phyloP scores from a whole-genome alignment of 2,329 filamentous ascomycete genomes.

The Botrytis fabae region DNA sequence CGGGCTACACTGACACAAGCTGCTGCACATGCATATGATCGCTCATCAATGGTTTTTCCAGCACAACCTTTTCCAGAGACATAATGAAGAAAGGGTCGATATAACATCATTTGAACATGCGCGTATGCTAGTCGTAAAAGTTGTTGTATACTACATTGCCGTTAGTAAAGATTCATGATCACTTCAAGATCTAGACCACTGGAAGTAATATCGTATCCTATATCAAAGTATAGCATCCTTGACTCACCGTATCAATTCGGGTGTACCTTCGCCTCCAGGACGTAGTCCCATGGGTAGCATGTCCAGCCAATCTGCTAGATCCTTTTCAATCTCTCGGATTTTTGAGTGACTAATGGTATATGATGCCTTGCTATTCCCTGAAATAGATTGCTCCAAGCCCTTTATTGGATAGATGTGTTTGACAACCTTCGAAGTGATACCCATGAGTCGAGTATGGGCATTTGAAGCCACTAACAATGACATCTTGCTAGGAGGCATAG shows the following conservation, averaged over 20 bases:
- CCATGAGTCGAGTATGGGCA: conserved; percentile 63
- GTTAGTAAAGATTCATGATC: conserved; percentile 28
- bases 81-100: conserved; percentile 81
- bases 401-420: conserved; percentile 67
- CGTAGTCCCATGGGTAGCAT: conserved; percentile 73
- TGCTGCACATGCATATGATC: conserved; percentile 73
- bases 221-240: background rate
- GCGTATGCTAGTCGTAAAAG: conserved; percentile 77
- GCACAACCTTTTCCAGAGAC: conserved; percentile 64
- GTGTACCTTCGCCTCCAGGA: conserved; percentile 73
- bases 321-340: conserved; percentile 64
- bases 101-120: conserved; percentile 80
- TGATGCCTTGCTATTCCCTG: conserved; percentile 44
- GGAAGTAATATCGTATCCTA: background rate
- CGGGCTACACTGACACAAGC: conserved; percentile 60
- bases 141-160: conserved; percentile 60
- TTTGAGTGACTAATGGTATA: conserved; percentile 64
- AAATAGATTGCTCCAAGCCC: conserved; percentile 50
- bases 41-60: conserved; percentile 65
- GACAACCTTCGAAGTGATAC: conserved; percentile 63
- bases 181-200: background rate
- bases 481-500: conserved; percentile 54
- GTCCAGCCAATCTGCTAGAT: conserved; percentile 64
- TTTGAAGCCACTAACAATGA: conserved; percentile 65
- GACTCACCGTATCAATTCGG: conserved; percentile 72